These are phyloP conservation scores for Lecanicillium sp. DNA, from an alignment of 2,329 filamentous ascomycete species.

Conservation along the genomic window DNA sequence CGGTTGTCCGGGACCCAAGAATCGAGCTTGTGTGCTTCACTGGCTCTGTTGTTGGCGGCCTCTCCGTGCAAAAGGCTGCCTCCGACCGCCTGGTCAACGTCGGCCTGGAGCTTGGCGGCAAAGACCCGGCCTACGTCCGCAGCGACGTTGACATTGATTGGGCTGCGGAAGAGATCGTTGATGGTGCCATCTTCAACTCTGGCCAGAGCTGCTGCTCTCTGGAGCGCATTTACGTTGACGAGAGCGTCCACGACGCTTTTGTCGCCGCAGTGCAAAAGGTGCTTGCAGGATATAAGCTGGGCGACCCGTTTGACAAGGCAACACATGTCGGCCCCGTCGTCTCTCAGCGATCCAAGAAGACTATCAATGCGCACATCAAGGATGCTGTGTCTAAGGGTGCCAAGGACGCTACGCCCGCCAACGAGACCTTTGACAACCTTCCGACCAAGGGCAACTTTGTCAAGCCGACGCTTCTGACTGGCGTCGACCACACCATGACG, in stretches of 20 bases:
- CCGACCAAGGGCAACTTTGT: conserved; percentile 83
- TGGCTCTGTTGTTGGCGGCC: conserved; percentile 80
- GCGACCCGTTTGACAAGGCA: conserved; percentile 73
- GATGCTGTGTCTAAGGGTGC: conserved; percentile 82
- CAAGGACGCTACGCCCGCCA: conserved; percentile 75
- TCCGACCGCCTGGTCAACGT: conserved; percentile 79
- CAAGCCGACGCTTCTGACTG: conserved; percentile 73
- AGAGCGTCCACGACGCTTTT: conserved; percentile 77
- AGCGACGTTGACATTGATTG: conserved; percentile 81
- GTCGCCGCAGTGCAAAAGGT: conserved; percentile 74
- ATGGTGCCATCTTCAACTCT: conserved; percentile 95
- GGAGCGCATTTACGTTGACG: conserved; percentile 86
- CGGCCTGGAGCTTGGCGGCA: conserved; percentile 86
- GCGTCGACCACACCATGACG: conserved; percentile 74
- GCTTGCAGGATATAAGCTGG: conserved; percentile 73
- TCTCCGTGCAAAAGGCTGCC: conserved; percentile 80
- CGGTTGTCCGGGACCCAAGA: conserved; percentile 68
- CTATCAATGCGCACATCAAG: conserved; percentile 71
- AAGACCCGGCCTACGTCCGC: conserved; percentile 87
- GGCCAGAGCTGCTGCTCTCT: conserved; percentile 96
- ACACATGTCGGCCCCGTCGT: conserved; percentile 88
- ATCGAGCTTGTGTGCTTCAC: conserved; percentile 87
- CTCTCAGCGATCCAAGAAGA: conserved; percentile 69
- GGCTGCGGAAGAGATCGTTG: conserved; percentile 91
- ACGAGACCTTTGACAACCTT: conserved; percentile 66